Conservation (phyloP, 768 basidiomycete species). For the Paxillus ammoniavirescens region DNA sequence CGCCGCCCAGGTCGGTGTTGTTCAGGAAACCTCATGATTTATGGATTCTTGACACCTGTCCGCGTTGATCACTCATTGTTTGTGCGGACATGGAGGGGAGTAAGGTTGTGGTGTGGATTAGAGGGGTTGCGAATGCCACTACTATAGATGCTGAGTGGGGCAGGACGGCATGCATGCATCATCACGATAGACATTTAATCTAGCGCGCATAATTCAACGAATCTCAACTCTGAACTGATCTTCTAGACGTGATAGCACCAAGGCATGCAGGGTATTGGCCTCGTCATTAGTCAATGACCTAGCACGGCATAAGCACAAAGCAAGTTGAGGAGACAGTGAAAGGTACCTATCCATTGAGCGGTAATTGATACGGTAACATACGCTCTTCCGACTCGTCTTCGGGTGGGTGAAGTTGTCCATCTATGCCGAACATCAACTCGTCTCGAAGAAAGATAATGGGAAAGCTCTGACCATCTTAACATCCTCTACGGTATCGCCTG, state of each 20-base stretch:
- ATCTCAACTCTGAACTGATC: conserved; percentile 80
- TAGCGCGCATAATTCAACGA: conserved; percentile 59
- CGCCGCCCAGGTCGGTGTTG: conserved; percentile 96
- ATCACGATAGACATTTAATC: conserved; percentile 34
- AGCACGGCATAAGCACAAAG: conserved; percentile 3
- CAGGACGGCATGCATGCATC: conserved; percentile 20
- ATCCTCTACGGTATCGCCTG: conserved; percentile 89
- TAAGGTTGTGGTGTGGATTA: neutral
- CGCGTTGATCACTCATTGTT: neutral
- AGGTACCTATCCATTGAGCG: conserved; percentile 91
- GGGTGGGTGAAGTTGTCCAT: conserved; percentile 91
- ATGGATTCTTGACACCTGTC: neutral
- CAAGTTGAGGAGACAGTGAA: neutral
- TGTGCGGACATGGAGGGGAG: neutral
- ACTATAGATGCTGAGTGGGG: conserved; percentile 30
- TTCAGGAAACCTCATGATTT: conserved; percentile 56
- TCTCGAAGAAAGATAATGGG: neutral
- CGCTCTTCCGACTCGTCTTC: conserved; percentile 73
- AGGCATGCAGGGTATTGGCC: conserved; percentile 74
- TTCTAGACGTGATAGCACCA: conserved; percentile 53
- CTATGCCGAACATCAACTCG: conserved; percentile 41
- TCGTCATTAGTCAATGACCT: conserved; percentile 91
- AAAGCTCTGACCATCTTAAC: conserved; percentile 67
- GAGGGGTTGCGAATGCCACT: conserved; percentile 16
- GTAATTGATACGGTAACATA: conserved; percentile 92